Base-by-base conservation (phyloP, 2,329 filamentous ascomycete genomes). In the Colletotrichum nymphaeae region DNA sequence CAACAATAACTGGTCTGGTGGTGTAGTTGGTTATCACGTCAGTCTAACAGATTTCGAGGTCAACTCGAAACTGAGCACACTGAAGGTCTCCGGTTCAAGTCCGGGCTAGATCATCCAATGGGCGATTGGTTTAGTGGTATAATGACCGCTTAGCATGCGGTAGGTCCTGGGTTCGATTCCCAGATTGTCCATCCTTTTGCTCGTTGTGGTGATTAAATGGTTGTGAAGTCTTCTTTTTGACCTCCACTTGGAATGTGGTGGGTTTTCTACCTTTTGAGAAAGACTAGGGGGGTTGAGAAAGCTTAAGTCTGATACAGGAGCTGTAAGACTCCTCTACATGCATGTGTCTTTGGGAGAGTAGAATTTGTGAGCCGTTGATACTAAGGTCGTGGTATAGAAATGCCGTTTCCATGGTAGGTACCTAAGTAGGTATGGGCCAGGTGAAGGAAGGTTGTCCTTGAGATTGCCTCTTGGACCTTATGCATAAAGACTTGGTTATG, bases 1-100 rank as follows among this genome's bases (percentile, higher is more conserved):
- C 28, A 73, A 32, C 60, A 73, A 52, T n/a, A 46, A 52, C 2
- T 53, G 70, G 70, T 73, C 62, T 73, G 55, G 69, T 81, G 78
- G 79, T 80, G 79, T 80, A 81, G 84, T 85, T 85, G 84, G 83
- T 85, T 84, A 85, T 85, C 84, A 85, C 84, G 81, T 85, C 82
- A 84, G 83, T 85, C 83, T 85, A 86, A 86, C 83, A 81, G 14
- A 19, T n/a, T n/a, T 28, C 19, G 30, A 55, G 46, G 14, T 12
- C 22, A 3, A 26, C 19, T 32, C 52, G 52, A 8, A 12, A 8
- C 22, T 65, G 49, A 2, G 59, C 28, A 65, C 70, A 73, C 70
- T 73, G 70, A 70, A 73, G 67, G 70, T 73, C 70, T 73, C 70
- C 70, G 70, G 70, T 70, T 73, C 70, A 73, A 73, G 70, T 73